phyloP scores from a whole-genome alignment of 1,139 yeast genomes.

The Pichia sp. region DNA sequence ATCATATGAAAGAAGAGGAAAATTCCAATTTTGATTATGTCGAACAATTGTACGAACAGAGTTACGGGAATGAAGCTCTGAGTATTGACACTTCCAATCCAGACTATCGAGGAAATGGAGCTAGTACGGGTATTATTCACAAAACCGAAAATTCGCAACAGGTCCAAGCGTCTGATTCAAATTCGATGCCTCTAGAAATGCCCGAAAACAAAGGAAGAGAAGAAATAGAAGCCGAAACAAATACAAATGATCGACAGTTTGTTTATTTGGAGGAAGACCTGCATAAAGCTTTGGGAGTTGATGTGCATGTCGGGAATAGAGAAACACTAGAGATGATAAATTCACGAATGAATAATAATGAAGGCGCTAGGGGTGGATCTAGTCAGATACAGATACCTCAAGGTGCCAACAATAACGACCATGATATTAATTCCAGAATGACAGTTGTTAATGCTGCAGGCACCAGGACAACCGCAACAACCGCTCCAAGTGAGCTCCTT shows the following conservation, averaged over 20 bases:
- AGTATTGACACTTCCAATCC: conserved; percentile 17
- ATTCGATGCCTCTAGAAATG: no score
- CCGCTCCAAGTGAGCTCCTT: conserved; percentile 5
- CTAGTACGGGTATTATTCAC: conserved; percentile 3
- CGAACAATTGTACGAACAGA: conserved; percentile 24
- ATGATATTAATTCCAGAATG: no score
- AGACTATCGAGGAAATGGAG: conserved; percentile 19
- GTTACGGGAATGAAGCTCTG: conserved; percentile 15
- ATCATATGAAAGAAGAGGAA: not conserved
- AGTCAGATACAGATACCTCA: no score
- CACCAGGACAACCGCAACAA: conserved; percentile 8
- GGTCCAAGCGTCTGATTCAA: no score
- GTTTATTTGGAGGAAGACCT: no score
- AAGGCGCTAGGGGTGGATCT: no score
- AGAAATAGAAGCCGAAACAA: no score
- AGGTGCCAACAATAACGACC: not conserved
- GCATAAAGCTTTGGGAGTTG: conserved; percentile 1
- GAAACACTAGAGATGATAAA: conserved; percentile 6
- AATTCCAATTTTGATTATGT: conserved; percentile 16
- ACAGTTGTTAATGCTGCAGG: no score
- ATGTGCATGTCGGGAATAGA: conserved; percentile 6
- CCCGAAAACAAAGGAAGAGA: no score
- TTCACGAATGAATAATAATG: not conserved
- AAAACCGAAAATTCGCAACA: no score
- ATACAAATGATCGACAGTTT: no score